Evolutionary conservation across 2,329 filamentous ascomycete species (phyloP).

Genomic region (Ustulina deusta): DNA sequence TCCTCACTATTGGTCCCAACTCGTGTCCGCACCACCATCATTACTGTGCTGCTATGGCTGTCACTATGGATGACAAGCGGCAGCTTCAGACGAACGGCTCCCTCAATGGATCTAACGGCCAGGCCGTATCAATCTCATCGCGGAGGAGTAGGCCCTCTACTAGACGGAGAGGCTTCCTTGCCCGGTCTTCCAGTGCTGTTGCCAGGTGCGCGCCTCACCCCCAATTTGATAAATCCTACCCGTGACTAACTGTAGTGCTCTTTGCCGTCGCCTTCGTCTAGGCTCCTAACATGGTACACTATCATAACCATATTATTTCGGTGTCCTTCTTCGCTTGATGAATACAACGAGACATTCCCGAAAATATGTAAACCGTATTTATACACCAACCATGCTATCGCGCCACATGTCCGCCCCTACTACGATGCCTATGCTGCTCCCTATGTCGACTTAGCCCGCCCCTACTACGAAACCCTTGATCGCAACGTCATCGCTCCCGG

Average conservation of each 20-base stretch:
- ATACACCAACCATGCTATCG: slow-evolving; percentile 69
- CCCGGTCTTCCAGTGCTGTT: slow-evolving; percentile 60
- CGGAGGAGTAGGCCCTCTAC: slow-evolving; percentile 47
- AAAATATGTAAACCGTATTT: slow-evolving; percentile 87
- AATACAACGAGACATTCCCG: slow-evolving; percentile 77
- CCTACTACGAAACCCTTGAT: slow-evolving; percentile 76
- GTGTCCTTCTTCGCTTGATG: slow-evolving; percentile 78
- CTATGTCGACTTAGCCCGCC: slow-evolving; percentile 80
- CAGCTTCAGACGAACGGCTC: slow-evolving; percentile 55
- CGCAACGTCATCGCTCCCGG: slow-evolving; percentile 76
- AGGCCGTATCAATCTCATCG: slow-evolving; percentile 50
- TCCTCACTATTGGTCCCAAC: slow-evolving; percentile 4
- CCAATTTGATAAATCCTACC: background rate
- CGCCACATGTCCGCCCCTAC: slow-evolving; percentile 85
- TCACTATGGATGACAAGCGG: slow-evolving; percentile 41
- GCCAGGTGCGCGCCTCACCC: slow-evolving; percentile 58
- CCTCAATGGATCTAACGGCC: slow-evolving; percentile 53
- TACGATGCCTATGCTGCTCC: slow-evolving; percentile 87
- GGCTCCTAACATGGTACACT: slow-evolving; percentile 86
- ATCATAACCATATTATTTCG: slow-evolving; percentile 84
- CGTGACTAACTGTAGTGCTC: slow-evolving; percentile 31
- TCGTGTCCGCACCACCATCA: slow-evolving; percentile 15
- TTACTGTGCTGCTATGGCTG: slow-evolving; percentile 16
- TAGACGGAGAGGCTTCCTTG: slow-evolving; percentile 50
- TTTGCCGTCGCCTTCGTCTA: slow-evolving; percentile 51